Percentiles rank a stretch among this genome's conserved stretches.
phyloP scores from a whole-genome alignment of 495 filamentous ascomycete species.

The Xylaria telfairii region DNA sequence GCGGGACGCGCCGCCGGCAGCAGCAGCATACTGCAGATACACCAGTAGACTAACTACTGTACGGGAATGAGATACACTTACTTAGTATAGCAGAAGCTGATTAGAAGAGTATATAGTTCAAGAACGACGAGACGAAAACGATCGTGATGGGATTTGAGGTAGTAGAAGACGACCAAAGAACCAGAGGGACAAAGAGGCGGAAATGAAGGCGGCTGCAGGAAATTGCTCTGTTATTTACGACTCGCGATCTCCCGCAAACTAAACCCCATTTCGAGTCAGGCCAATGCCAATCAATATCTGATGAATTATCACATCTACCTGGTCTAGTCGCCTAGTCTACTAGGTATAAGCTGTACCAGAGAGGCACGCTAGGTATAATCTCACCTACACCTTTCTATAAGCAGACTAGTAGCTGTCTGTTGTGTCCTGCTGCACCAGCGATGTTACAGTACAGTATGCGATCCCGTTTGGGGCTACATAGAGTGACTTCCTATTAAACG shows the following conservation, averaged over 20 bases:
- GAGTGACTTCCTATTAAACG: no score
- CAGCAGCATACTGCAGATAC: neutral
- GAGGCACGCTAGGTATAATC: neutral
- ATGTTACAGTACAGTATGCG: neutral
- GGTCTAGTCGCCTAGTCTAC: neutral
- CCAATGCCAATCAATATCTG: conserved; percentile 15
- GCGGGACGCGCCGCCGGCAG: neutral
- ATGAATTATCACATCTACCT: neutral
- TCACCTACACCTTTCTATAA: neutral
- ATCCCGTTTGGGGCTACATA: neutral
- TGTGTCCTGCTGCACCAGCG: neutral
- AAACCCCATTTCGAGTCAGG: conserved; percentile 16
- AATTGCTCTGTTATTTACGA: conserved; percentile 13
- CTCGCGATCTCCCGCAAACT: neutral
- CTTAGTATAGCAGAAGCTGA: conserved; percentile 10
- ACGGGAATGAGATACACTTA: conserved; percentile 1
- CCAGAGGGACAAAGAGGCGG: neutral
- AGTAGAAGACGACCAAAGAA: neutral
- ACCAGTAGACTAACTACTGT: neutral
- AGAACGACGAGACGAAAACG: conserved; percentile 1
- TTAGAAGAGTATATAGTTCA: conserved; percentile 21
- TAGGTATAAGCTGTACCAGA: neutral
- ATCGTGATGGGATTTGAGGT: conserved; percentile 11
- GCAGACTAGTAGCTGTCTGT: neutral
- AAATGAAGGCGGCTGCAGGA: conserved; percentile 2